phyloP scores from a whole-genome alignment of 805 yeast genomes.

The Ogataea paraovalis region DNA sequence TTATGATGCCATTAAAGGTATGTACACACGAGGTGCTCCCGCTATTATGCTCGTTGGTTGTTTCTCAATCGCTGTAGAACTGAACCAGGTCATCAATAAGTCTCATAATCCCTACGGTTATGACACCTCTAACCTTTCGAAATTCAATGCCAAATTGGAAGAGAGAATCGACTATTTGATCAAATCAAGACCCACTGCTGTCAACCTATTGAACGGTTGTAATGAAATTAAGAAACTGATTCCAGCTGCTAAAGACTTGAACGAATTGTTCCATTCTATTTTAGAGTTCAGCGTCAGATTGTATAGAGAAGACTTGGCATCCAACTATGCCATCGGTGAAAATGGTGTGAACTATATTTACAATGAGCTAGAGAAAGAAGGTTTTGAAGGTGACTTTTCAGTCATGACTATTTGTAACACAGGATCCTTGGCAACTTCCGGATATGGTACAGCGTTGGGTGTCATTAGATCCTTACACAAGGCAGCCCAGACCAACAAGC shows the following conservation, averaged over 20 bases:
- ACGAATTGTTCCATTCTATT: slow-evolving; percentile 31
- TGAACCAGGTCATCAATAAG: slow-evolving; percentile 31
- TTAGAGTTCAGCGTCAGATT: slow-evolving; percentile 47
- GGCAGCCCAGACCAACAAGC: slow-evolving; percentile 30
- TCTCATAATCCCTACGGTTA: slow-evolving; percentile 28
- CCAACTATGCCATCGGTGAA: slow-evolving; percentile 73
- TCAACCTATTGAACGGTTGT: slow-evolving; percentile 78
- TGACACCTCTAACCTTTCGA: slow-evolving; percentile 13
- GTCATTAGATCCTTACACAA: slow-evolving; percentile 71
- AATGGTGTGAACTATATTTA: slow-evolving; percentile 72
- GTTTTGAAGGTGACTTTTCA: slow-evolving; percentile 62
- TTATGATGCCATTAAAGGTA: slow-evolving; percentile 71
- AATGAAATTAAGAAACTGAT: slow-evolving; percentile 39
- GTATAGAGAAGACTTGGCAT: slow-evolving; percentile 72
- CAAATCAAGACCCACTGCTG: slow-evolving; percentile 92
- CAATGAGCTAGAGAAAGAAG: slow-evolving; percentile 40
- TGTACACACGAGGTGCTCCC: slow-evolving; percentile 98
- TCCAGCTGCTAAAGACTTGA: slow-evolving; percentile 12
- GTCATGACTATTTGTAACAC: slow-evolving; percentile 94
- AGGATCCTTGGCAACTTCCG: slow-evolving; percentile 95
- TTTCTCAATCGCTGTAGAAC: slow-evolving; percentile 75
- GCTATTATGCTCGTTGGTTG: slow-evolving; percentile 96
- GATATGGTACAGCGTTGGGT: slow-evolving; percentile 96
- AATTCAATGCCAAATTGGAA: slow-evolving; percentile 36
- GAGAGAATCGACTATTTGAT: slow-evolving; percentile 60